Conservation (phyloP, 2,329 filamentous ascomycete species). For the Macrophomina tecta region DNA sequence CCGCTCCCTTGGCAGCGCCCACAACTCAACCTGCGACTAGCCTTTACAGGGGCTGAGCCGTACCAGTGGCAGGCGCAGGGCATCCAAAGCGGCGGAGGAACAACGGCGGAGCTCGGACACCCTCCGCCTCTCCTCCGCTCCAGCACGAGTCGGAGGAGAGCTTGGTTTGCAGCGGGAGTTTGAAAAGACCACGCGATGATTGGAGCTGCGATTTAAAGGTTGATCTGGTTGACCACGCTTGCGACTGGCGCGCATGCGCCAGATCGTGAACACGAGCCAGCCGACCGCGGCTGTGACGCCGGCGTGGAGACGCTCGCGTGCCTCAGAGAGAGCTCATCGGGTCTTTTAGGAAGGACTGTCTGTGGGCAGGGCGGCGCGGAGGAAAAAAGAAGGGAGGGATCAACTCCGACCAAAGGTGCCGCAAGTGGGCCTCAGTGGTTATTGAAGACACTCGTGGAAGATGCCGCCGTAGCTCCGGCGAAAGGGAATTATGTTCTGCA, state of each 20-base stretch:
- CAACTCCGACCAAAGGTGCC: conserved; percentile 19
- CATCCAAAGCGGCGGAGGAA: conserved; percentile 18
- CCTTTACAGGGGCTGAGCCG: conserved; percentile 2
- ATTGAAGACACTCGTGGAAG: conserved; percentile 22
- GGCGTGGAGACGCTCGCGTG: conserved; percentile 24
- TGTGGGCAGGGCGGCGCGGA: conserved; percentile 14
- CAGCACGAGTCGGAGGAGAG: conserved; percentile 14
- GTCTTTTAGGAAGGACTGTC: conserved; percentile 22
- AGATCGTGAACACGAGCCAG: conserved; percentile 20
- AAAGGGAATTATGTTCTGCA: conserved; percentile 18
- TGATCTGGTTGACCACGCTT: conserved; percentile 9
- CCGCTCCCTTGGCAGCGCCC: conserved; percentile 6
- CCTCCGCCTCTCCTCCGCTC: conserved; percentile 23
- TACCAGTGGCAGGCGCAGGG: neutral
- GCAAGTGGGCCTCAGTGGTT: conserved; percentile 26
- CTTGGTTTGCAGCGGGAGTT: conserved; percentile 20
- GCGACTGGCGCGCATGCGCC: conserved; percentile 16
- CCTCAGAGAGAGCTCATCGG: conserved; percentile 5
- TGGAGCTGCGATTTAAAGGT: conserved; percentile 24
- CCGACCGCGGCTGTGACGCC: neutral
- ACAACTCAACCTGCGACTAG: conserved; percentile 10
- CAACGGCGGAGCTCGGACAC: conserved; percentile 17
- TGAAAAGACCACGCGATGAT: conserved; percentile 16
- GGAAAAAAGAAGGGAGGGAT: conserved; percentile 20
- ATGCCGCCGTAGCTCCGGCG: conserved; percentile 8